Conservation (phyloP, 805 yeast species). For the Hanseniaspora clermontiae region DNA sequence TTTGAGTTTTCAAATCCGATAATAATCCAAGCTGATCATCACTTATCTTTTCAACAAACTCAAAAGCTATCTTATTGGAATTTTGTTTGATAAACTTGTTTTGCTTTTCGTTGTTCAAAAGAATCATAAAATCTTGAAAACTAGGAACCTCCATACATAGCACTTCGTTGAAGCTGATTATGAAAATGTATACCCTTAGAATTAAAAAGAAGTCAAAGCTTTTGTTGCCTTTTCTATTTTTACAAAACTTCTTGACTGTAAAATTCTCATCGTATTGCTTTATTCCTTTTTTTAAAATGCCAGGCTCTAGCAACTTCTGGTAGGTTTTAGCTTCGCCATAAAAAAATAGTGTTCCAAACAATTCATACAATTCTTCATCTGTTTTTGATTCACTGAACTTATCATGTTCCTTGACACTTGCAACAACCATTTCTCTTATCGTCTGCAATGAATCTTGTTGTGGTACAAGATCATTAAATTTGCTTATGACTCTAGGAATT, state of each 20-base stretch:
- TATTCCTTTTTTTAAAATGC: neutral
- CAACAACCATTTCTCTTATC: neutral
- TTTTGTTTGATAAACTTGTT: neutral
- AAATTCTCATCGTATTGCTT: conserved; percentile 1
- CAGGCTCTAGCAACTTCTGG: neutral
- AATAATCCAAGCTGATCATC: neutral
- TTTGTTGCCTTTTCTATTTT: neutral
- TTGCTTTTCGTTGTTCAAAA: conserved; percentile 6
- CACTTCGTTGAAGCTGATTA: neutral
- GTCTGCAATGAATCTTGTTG: neutral
- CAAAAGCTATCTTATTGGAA: neutral
- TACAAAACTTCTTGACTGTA: neutral
- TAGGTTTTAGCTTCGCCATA: neutral
- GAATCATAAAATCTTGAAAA: neutral
- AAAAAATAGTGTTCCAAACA: neutral
- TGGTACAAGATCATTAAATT: neutral
- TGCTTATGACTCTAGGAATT: neutral
- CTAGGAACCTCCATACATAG: neutral
- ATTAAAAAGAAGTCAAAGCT: conserved; percentile 1
- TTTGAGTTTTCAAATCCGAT: neutral
- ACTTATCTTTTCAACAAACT: neutral
- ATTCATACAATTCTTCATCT: neutral
- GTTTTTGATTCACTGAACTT: neutral
- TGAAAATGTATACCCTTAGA: conserved; percentile 3
- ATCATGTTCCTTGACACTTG: neutral